Conservation (phyloP, 768 basidiomycete species). For the Neoboletus magnificus region DNA sequence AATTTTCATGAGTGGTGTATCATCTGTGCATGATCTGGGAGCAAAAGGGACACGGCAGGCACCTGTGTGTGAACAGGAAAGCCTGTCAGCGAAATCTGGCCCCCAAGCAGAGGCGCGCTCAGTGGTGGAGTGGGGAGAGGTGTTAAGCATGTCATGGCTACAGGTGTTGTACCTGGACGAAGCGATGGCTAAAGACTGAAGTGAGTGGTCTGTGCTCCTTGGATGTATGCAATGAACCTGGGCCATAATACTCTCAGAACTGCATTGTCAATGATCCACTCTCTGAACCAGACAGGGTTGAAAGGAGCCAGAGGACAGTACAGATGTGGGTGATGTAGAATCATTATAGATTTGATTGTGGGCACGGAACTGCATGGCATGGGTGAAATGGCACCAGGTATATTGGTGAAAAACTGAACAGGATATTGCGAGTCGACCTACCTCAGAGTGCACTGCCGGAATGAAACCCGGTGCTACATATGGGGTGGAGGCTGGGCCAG, state of each 20-base stretch:
- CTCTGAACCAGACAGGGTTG: conserved; percentile 5
- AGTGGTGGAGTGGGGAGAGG: conserved; percentile 23
- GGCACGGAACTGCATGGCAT: not conserved
- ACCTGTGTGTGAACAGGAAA: conserved; percentile 12
- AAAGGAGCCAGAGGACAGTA: not conserved
- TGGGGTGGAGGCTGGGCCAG: not conserved
- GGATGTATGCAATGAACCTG: conserved; percentile 18
- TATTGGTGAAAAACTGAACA: not conserved
- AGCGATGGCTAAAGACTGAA: conserved; percentile 8
- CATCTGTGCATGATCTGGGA: not conserved
- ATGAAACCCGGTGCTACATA: not conserved
- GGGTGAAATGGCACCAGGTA: not conserved
- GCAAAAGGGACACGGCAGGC: conserved; percentile 9
- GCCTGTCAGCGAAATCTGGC: conserved; percentile 6
- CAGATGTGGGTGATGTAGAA: conserved; percentile 6
- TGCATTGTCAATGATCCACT: conserved; percentile 5
- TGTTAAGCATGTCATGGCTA: conserved; percentile 14
- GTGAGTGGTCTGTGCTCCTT: not conserved
- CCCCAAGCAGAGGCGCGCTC: conserved; percentile 1
- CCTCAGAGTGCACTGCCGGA: conserved; percentile 12
- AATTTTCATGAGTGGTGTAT: not conserved
- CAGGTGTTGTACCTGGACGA: conserved; percentile 7
- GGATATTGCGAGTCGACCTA: not conserved
- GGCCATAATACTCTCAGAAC: conserved; percentile 13
- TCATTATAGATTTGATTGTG: conserved; percentile 5